phyloP scores from a whole-genome alignment of 306 rosid species.

The Cucurbita pepo region DNA sequence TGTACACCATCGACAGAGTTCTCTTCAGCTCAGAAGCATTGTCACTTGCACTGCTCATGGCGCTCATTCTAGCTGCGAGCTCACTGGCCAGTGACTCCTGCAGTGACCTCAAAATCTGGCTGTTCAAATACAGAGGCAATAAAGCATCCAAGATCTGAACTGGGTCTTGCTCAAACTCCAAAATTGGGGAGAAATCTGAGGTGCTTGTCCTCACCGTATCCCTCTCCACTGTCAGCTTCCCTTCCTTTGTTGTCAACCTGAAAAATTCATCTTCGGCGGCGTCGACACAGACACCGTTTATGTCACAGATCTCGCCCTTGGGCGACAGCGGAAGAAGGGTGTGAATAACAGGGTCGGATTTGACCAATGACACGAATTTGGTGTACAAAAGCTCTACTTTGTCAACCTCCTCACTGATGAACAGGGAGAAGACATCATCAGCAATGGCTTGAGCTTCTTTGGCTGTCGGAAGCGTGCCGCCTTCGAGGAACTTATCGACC shows the following conservation, averaged over 20 bases:
- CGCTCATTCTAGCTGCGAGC: conserved; percentile 81
- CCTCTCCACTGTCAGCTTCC: conserved; percentile 66
- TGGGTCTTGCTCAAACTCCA: conserved; percentile 86
- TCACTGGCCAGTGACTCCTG: conserved; percentile 89
- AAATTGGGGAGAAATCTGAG: conserved; percentile 41
- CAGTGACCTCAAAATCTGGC: conserved; percentile 72
- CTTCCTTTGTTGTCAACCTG: conserved; percentile 74
- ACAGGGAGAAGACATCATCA: conserved; percentile 71
- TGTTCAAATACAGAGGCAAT: conserved; percentile 66
- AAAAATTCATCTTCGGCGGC: conserved; percentile 85
- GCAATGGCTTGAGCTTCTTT: conserved; percentile 90
- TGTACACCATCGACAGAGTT: conserved; percentile 36
- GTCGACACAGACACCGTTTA: conserved; percentile 67
- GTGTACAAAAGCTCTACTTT: conserved; percentile 80
- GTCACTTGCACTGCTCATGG: conserved; percentile 71
- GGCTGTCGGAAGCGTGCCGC: conserved; percentile 54
- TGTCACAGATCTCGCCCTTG: conserved; percentile 73
- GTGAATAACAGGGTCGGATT: conserved; percentile 60
- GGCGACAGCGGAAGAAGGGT: conserved; percentile 83
- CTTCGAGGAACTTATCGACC: conserved; percentile 56
- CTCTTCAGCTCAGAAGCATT: conserved; percentile 64
- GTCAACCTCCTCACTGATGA: conserved; percentile 73
- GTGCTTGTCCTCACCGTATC: conserved; percentile 41
- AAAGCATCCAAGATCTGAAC: conserved; percentile 85
- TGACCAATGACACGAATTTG: conserved; percentile 64